These are phyloP conservation scores for Xenosphaeropsis pyriputrescens DNA, from an alignment of 2,329 filamentous ascomycete species.

Conservation along the genomic window DNA sequence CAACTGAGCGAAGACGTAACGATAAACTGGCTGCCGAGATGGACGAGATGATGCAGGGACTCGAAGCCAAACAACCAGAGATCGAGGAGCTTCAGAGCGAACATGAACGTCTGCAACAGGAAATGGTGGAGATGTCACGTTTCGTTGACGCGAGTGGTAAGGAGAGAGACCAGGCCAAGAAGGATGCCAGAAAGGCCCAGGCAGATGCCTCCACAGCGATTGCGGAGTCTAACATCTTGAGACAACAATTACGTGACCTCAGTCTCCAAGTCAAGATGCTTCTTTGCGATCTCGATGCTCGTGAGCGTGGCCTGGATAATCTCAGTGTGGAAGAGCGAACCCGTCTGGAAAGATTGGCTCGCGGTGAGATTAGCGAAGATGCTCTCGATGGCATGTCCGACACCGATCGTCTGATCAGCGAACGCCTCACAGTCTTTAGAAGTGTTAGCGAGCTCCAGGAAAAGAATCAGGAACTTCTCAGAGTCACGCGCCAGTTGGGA, in stretches of 20 bases:
- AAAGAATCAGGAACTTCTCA: slow-evolving; percentile 75
- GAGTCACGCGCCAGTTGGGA: slow-evolving; percentile 70
- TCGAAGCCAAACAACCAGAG: slow-evolving; percentile 79
- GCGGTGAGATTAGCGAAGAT: slow-evolving; percentile 59
- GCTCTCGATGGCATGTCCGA: slow-evolving; percentile 62
- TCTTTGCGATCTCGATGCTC: slow-evolving; percentile 71
- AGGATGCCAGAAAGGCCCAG: slow-evolving; percentile 66
- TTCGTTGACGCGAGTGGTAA: slow-evolving; percentile 70
- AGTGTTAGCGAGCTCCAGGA: slow-evolving; percentile 72
- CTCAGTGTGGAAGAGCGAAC: slow-evolving; percentile 57
- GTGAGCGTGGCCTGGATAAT: slow-evolving; percentile 62
- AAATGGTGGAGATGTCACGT: slow-evolving; percentile 73
- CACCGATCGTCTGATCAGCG: slow-evolving; percentile 78
- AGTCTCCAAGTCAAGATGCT: slow-evolving; percentile 85
- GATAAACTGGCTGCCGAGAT: slow-evolving; percentile 63
- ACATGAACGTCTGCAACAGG: slow-evolving; percentile 62
- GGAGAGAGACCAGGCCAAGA: slow-evolving; percentile 66
- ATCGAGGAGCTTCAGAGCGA: slow-evolving; percentile 75
- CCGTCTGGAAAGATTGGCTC: slow-evolving; percentile 64
- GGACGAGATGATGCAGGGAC: slow-evolving; percentile 70
- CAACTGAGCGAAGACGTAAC: slow-evolving; percentile 58
- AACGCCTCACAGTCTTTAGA: slow-evolving; percentile 81
- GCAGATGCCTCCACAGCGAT: slow-evolving; percentile 49
- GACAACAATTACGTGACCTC: slow-evolving; percentile 77
- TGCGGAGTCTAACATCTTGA: slow-evolving; percentile 63